phyloP scores from a whole-genome alignment of 2,329 filamentous ascomycete species.

The Stemphylium lycopersici region DNA sequence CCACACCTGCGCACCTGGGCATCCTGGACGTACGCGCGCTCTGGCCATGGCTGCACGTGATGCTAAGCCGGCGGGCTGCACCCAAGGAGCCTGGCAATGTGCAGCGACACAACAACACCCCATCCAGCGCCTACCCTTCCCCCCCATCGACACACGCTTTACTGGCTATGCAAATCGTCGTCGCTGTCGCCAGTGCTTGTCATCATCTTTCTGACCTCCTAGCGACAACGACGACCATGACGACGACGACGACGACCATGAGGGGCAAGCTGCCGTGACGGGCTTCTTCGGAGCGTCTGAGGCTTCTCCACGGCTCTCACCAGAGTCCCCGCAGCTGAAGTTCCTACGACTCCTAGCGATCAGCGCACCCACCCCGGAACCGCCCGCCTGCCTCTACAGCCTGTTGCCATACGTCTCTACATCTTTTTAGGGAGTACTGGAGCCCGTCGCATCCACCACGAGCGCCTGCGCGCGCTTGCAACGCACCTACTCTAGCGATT shows the following conservation, averaged over 20 bases:
- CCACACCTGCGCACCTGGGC: neutral
- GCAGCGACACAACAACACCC: conserved; percentile 2
- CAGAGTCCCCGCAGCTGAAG: conserved; percentile 3
- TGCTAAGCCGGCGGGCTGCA: conserved; percentile 3
- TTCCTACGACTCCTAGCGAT: neutral
- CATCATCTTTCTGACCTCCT: neutral
- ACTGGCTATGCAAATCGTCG: neutral
- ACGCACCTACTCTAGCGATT: neutral
- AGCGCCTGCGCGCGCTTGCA: neutral
- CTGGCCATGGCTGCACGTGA: conserved; percentile 8
- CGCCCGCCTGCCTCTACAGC: neutral
- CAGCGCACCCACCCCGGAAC: neutral
- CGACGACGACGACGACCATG: conserved; percentile 1
- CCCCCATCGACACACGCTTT: conserved; percentile 5
- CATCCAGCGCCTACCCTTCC: conserved; percentile 2
- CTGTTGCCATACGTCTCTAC: neutral
- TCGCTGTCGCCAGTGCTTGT: neutral
- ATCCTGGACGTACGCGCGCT: neutral
- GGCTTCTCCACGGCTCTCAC: neutral
- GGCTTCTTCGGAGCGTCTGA: neutral
- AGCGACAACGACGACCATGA: conserved; percentile 10
- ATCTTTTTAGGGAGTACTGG: neutral
- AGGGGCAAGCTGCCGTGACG: conserved; percentile 4
- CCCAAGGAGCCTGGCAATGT: neutral
- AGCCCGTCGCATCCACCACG: neutral